Base-by-base conservation (phyloP, 352 stramenopile genomes). In the Phytophthora chlamydospora region DNA sequence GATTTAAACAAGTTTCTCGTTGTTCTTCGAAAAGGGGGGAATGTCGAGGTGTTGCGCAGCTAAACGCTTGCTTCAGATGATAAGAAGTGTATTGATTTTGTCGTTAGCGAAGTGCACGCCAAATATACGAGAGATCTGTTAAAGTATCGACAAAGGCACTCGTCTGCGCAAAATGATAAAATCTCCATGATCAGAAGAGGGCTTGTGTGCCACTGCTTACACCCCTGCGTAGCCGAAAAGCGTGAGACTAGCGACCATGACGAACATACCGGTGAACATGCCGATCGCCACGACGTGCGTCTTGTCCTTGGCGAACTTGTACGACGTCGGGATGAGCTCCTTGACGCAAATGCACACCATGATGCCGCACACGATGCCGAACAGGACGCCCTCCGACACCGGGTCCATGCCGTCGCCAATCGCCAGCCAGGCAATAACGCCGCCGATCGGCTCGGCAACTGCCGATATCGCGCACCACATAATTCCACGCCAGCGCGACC, bases 291-390 rank as follows among this genome's bases (percentile, higher is more conserved):
- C 81, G 31, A 95, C 75, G 31, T 80, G 47, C 8, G 79, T 91
- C 58, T 96, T 79, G 34, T 82, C 71, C 31, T 78, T 75, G 44
- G 93, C 90, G 47, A 97, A 97, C 58, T 83, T 80, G 78, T 95
- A 85, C 14, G 91, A 90, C 4, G 93, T 98, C 11, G 92, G 93
- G n/a, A 98, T 61, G 8, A 98, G 62, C 66, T 97, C 91, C 56
- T 90, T 90, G 36, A 96, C 53, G 40, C 79, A 91, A 66, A 97
- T 97, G 21, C 89, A 88, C 6, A 97, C 79, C 94, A 98, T 98
- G 80, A 98, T 98, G 34, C 95, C 95, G 12, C 76, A 81, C 29
- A 98, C 91, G 6, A 97, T 21, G 12, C 90, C 93, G 72, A 98
- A 98, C 9, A 98, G 65, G 2, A 95, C 67, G 5, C 73, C 93